Base-by-base conservation (phyloP, 208 protist species). In the Novymonas esmeraldas region DNA sequence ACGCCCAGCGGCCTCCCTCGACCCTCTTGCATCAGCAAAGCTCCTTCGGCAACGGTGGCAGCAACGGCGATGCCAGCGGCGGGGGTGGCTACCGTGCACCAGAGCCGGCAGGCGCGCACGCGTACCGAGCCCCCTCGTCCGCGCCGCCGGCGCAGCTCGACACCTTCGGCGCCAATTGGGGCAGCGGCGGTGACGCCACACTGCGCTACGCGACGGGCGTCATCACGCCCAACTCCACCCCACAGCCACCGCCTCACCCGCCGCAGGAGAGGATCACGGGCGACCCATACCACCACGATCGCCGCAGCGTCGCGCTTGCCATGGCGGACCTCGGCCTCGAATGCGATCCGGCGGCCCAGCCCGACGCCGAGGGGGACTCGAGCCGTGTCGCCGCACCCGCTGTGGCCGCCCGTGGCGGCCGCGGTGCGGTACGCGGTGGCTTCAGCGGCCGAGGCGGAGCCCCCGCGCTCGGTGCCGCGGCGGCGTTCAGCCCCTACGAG, bases 391-490 rank as follows among this genome's bases (percentile, higher is more conserved):
- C 44, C 34, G 13, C 55, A 18, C 36, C 55, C 29, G 26, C 39
- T 2, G 13, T 44, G 59, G 64, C 70, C 49, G 50, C 34, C 14
- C 65, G 73, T 26, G 73, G 81, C 33, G 70, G 64, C 2, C 50
- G 65, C 14, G 65, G 75, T 20, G 70, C 61, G 16, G 34, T 36
- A 0, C 62, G 73, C 24, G 73, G 70, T 20, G 62, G 70, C 2
- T 24, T 70, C 18, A 60, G 72, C 20, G 76, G 76, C 5, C 65
- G 73, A 3, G 82, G 75, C 22, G 68, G 56, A 13, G 64, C 57
- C 26, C 24, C 18, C 24, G 70, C 41, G 24, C 14, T 24, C 20
- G 36, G 36, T 16, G 44, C 54, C 22, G 29, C 36, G 6, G 13
- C 6, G 13, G 66, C 24, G 36, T 82, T 79, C 45, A 70, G 36